Evolutionary conservation across 2,329 filamentous ascomycete genomes (phyloP).

Genomic region (Colletotrichum coccodes): DNA sequence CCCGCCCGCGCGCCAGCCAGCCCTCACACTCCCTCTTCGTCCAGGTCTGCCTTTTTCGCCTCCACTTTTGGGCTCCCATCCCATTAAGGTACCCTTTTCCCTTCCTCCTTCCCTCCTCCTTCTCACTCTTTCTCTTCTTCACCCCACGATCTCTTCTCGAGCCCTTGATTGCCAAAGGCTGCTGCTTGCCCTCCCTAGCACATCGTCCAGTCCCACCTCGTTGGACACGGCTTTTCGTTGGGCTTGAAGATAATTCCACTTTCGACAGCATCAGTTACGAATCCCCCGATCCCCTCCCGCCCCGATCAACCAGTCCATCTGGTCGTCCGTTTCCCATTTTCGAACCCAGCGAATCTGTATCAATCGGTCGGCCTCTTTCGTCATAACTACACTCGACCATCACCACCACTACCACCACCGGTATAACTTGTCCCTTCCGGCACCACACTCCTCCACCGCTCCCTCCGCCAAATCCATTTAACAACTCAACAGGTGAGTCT

Average conservation of each 20-base stretch:
- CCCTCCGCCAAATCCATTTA: too few relatives aligned
- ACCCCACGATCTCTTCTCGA: constrained; percentile 32
- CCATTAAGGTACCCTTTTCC: constrained; percentile 32
- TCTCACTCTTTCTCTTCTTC: constrained; percentile 24
- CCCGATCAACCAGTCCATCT: constrained; percentile 10
- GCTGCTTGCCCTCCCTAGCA: constrained; percentile 15
- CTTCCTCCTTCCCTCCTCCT: constrained; percentile 11
- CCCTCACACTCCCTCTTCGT: background rate
- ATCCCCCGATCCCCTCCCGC: background rate
- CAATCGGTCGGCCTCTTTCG: constrained; percentile 27
- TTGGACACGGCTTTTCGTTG: constrained; percentile 32
- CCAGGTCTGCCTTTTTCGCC: constrained; percentile 29
- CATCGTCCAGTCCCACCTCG: constrained; percentile 27
- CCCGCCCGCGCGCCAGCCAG: background rate
- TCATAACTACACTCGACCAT: constrained; percentile 21
- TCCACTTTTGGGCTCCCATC: constrained; percentile 34
- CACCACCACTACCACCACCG: background rate
- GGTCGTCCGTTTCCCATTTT: constrained; percentile 10
- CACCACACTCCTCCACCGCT: too few relatives aligned
- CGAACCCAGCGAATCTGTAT: background rate
- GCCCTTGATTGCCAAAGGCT: constrained; percentile 28
- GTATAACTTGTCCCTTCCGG: too few relatives aligned
- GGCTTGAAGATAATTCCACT: constrained; percentile 7
- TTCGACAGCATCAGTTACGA: constrained; percentile 14
- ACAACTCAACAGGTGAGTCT: constrained; percentile 9